Evolutionary conservation across 306 rosid genomes (phyloP).

Genomic region (Gleditsia sinensis): DNA sequence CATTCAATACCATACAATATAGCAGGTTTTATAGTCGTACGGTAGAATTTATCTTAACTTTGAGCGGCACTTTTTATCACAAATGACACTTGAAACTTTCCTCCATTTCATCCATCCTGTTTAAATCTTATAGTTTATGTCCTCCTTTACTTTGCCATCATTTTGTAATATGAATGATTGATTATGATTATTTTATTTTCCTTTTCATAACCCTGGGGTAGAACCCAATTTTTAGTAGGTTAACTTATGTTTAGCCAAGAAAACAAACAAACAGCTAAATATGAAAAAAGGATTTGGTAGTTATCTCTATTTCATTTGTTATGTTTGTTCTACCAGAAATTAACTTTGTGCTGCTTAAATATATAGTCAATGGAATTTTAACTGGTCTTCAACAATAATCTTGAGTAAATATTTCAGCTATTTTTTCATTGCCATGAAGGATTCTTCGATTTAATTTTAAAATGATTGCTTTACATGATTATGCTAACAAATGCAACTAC

Average conservation of each 20-base stretch:
- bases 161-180: slow-evolving; percentile 3
- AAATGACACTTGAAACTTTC: no score
- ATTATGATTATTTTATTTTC: background rate
- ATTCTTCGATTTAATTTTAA: slow-evolving; percentile 27
- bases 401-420: slow-evolving; percentile 19
- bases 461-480: slow-evolving; percentile 5
- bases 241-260: background rate
- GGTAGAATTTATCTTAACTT: no score
- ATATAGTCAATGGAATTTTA: background rate
- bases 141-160: no score
- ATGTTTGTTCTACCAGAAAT: slow-evolving; percentile 6
- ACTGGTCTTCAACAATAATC: slow-evolving; percentile 11
- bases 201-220: background rate
- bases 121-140: no score
- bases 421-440: slow-evolving; percentile 8
- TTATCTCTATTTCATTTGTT: slow-evolving; percentile 19
- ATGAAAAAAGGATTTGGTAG: background rate
- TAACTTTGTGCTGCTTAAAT: slow-evolving; percentile 6
- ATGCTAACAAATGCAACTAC: slow-evolving; percentile 32
- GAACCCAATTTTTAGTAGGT: slow-evolving; percentile 26
- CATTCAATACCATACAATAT: no score
- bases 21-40: no score
- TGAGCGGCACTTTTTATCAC: no score
- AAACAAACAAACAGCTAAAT: background rate
- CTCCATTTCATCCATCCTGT: no score